Evolutionary conservation across 73 alveolate genomes (phyloP), one percentile per base, ranked within the genome.

Genomic region (Paramecium sexaurelia): DNA sequence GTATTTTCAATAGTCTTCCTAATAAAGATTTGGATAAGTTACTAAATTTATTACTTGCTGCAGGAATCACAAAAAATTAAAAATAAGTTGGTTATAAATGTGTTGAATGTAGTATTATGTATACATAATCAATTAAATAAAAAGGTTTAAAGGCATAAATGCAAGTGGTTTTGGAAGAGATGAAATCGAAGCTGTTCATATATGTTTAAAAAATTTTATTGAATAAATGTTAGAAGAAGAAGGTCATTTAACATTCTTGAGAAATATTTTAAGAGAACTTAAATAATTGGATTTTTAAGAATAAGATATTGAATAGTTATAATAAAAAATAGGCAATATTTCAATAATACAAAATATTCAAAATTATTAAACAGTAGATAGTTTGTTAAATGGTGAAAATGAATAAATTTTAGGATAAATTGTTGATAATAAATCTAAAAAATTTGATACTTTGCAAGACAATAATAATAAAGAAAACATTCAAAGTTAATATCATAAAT

Each of bases 151-250:
- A 43, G 90, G 90, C 3, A 43, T 43, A 11, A 19, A 78, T 41
- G 90, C 55, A 19, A 40, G 75, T 45, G 90, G 90, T 10, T 78
- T 41, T 43, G 90, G 90, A 1, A 20, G 90, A 78, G 90, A 78
- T 45, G 90, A 78, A 11, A 9, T 17, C 6, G 90, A 78, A 78
- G 90, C 90, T 15, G n/a, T 61, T 78, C 71, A 78, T 11, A 78
- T 29, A 41, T 39, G 90, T 78, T 19, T 78, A 24, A 78, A 78
- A 22, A 78, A 78, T 33, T 78, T 78, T 39, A 40, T 78, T 6
- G 90, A 78, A 37, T 43, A 26, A 41, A 22, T 78, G 47, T n/a
- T 78, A 24, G 90, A 78, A 78, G 68, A 78, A 33, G 90, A 78
- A 20, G 57, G 57, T 3, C 55, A 71, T 71, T 41, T 78, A 43